Percentiles rank a stretch among this genome's conserved stretches.
These are phyloP conservation scores for Pichia membranifaciens DNA, from an alignment of 805 yeast genomes.

Conservation along the genomic window DNA sequence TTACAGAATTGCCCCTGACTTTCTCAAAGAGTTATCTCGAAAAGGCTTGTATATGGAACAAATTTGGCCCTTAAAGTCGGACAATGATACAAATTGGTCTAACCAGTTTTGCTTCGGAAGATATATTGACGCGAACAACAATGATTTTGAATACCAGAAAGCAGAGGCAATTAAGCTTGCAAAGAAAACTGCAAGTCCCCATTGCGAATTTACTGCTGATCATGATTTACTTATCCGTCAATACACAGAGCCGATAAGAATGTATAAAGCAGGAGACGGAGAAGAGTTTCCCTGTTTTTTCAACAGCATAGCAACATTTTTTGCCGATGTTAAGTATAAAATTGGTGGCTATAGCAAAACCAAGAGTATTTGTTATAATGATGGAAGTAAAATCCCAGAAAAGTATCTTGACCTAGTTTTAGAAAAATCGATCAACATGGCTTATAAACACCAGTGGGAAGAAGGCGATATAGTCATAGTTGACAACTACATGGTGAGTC, in stretches of 20 bases:
- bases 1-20: conserved; percentile 20
- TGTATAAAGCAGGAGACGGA: conserved; percentile 8
- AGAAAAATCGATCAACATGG: conserved; percentile 18
- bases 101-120: conserved; percentile 30
- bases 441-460: conserved; percentile 29
- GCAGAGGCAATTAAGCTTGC: conserved; percentile 24
- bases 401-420: conserved; percentile 19
- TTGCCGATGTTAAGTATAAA: conserved; percentile 13
- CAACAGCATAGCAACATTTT: conserved; percentile 25
- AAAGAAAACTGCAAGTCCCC: conserved; percentile 20
- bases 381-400: conserved; percentile 18
- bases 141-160: conserved; percentile 24
- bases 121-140: conserved; percentile 17
- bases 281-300: conserved; percentile 18
- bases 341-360: conserved; percentile 11
- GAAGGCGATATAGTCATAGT: conserved; percentile 32
- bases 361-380: conserved; percentile 18
- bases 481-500: conserved; percentile 32
- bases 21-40: conserved; percentile 18
- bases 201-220: conserved; percentile 25
- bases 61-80: conserved; percentile 24
- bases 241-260: conserved; percentile 22
- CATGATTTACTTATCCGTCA: conserved; percentile 27
- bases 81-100: conserved; percentile 23
- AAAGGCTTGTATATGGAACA: conserved; percentile 27